Base-by-base conservation (phyloP, 2,329 filamentous ascomycete species). In the Fusarium nelsonii region DNA sequence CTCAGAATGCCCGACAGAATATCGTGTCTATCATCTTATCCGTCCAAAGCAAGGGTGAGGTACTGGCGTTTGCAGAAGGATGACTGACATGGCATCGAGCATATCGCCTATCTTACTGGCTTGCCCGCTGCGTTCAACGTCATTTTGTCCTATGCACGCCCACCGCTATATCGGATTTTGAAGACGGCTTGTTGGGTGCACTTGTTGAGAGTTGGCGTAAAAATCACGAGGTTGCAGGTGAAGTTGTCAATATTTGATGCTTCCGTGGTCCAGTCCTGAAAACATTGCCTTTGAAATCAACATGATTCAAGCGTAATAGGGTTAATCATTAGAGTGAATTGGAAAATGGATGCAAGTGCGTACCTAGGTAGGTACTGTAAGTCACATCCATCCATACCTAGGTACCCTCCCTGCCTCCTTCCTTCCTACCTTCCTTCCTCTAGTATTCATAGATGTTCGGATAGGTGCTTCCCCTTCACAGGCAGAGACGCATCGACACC, bases 141-240 rank as follows among this genome's bases (percentile, higher is more conserved):
- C 32, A 40, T 28, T 18, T 20, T 52, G 41, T 49, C 12, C 28
- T 36, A 62, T 58, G 49, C 28, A 37, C 18, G 62, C 44, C 39
- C 54, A 50, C 64, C 50, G 43, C 52, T 55, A n/a, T 16, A 46
- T 67, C 28, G 58, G 52, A 53, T 46, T 40, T 14, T 39, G 46
- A 39, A 52, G 57, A 62, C 8, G 36, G 63, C n/a, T 26, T 39
- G 41, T 50, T 40, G 36, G 33, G 52, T 48, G 70, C 62, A 65
- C 50, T 50, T 58, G 59, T 60, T 57, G 58, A 69, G 57, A 65
- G 64, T 50, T 43, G 39, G 26, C 33, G 51, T 43, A 53, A 37
- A 20, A 58, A 16, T 14, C 16, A 30, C 33, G 34, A 23, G 44
- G 32, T 23, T 58, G 53, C 61, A 46, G 58, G 49, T 41, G 44